Evolutionary conservation across 2,329 filamentous ascomycete genomes (phyloP).

Genomic region (Beauveria australis): DNA sequence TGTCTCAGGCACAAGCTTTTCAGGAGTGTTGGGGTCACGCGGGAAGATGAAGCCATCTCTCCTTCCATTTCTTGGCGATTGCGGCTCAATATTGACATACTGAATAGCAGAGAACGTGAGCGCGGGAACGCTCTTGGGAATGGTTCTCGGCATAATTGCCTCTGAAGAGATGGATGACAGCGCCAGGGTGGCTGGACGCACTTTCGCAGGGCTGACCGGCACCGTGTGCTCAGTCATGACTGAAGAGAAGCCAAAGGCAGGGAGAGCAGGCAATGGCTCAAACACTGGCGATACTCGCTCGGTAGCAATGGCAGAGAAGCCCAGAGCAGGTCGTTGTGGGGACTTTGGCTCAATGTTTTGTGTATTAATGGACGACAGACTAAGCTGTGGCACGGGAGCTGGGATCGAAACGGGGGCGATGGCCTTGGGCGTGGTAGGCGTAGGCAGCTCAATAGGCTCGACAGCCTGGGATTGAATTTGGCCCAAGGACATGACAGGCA

Average conservation of each 20-base stretch:
- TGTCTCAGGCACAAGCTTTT: conserved; percentile 27
- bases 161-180: conserved; percentile 16
- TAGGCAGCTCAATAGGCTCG: conserved; percentile 21
- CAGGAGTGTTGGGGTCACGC: conserved; percentile 29
- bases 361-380: conserved; percentile 21
- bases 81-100: conserved; percentile 37
- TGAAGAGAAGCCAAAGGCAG: conserved; percentile 22
- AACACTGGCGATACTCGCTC: conserved; percentile 19
- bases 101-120: conserved; percentile 27
- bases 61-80: conserved; percentile 42
- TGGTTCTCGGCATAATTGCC: conserved; percentile 4
- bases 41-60: conserved; percentile 50
- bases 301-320: conserved; percentile 6
- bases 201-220: conserved; percentile 19
- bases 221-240: conserved; percentile 29
- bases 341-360: conserved; percentile 20
- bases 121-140: conserved; percentile 10
- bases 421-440: conserved; percentile 15
- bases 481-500: conserved; percentile 20
- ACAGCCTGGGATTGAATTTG: conserved; percentile 21
- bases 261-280: conserved; percentile 18
- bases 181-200: conserved; percentile 12
- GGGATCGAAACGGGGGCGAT: conserved; percentile 7
- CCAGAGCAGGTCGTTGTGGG: conserved; percentile 22
- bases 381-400: conserved; percentile 18